Conservation (phyloP, 2,329 filamentous ascomycete species). For the Catunica adiposa region DNA sequence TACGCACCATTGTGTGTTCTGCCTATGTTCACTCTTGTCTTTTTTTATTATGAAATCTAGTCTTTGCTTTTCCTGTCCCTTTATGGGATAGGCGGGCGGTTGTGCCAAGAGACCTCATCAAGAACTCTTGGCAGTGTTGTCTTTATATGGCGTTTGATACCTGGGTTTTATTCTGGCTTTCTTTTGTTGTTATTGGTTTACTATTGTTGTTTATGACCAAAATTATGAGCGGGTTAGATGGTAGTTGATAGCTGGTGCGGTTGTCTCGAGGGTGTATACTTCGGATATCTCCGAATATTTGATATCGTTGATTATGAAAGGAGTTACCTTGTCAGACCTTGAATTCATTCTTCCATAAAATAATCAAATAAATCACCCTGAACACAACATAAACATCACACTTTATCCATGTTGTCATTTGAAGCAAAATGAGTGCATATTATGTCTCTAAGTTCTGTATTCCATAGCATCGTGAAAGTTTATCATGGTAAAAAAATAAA, state of each 20-base stretch:
- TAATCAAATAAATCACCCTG: no score
- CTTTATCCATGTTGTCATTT: no score
- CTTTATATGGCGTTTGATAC: neutral
- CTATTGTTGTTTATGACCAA: neutral
- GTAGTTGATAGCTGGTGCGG: neutral
- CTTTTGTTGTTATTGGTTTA: neutral
- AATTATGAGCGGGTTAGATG: no score
- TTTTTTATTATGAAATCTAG: neutral
- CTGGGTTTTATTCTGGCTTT: neutral
- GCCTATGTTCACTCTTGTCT: constrained; percentile 1
- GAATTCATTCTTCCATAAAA: no score
- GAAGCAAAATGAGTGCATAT: no score
- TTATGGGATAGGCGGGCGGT: neutral
- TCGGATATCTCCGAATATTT: neutral
- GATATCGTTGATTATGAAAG: neutral
- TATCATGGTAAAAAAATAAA: neutral
- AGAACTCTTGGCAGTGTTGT: neutral
- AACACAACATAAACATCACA: no score
- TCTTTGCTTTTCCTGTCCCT: neutral
- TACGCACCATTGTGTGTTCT: neutral
- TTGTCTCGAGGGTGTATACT: neutral
- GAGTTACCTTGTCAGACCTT: no score
- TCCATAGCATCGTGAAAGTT: neutral
- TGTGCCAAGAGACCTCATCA: neutral
- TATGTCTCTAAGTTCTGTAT: neutral